Evolutionary conservation across 192 early-diverging fungal species (phyloP).

Genomic region (Coemansia sp.): DNA sequence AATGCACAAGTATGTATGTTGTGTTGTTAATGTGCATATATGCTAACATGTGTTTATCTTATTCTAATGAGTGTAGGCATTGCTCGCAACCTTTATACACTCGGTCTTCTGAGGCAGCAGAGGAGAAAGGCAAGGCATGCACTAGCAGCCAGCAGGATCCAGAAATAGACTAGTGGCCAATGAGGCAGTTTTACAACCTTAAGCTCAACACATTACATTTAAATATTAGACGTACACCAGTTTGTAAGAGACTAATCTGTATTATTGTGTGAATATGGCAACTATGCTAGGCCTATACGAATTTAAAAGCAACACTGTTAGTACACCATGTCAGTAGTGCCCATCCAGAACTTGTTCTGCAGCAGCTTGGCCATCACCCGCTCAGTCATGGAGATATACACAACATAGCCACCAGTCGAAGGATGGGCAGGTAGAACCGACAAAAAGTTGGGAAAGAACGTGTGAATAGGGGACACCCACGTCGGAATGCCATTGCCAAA

Average conservation of each 20-base stretch:
- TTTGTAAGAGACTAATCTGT: neutral
- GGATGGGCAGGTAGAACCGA: neutral
- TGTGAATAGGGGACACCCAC: conserved; percentile 13
- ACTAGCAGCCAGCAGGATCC: neutral
- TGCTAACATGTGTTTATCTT: neutral
- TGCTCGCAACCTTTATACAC: conserved; percentile 18
- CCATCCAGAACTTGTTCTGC: conserved; percentile 14
- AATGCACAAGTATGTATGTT: neutral
- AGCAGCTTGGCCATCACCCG: neutral
- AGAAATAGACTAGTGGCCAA: neutral
- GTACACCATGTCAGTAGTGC: neutral
- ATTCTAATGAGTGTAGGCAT: conserved; percentile 8
- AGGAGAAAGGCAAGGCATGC: conserved; percentile 16
- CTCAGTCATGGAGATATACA: conserved; percentile 5
- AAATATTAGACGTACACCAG: neutral
- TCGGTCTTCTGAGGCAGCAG: conserved; percentile 23
- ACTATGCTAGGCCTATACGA: too few relatives aligned
- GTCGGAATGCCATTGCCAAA: conserved; percentile 27
- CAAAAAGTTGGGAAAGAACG: neutral
- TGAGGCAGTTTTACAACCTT: neutral
- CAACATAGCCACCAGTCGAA: neutral
- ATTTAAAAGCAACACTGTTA: too few relatives aligned
- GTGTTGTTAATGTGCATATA: neutral
- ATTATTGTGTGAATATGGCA: neutral
- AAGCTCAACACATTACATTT: neutral